Evolutionary conservation across 1,284 basidiomycete genomes (phyloP), one percentile per base, ranked within the genome.

Genomic region (Hypsizygus ulmarius): DNA sequence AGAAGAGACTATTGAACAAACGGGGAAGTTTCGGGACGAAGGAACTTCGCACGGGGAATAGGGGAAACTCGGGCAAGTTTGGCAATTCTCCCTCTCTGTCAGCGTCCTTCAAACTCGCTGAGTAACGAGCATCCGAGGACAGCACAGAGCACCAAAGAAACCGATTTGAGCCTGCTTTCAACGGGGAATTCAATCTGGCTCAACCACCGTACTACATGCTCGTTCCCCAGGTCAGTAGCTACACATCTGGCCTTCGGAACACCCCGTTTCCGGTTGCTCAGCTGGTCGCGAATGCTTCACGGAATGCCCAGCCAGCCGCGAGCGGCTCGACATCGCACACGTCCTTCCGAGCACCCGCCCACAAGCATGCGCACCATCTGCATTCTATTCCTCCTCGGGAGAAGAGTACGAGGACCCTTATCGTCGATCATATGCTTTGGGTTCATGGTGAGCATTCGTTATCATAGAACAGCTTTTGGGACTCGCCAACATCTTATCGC

Each of bases 371-470:
- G 3, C 84, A 87, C 62, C 84, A 87, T 61, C 69, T 87, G 9
- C 84, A 78, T 60, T 82, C 85, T 6, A 88, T 90, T 42, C 87
- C 85, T 11, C 87, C 83, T 7, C 70, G 83, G 46, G 87, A 87
- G 67, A 90, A 87, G 71, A 88, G 82, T 36, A 90, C 84, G 21
- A 73, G 84, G 47, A 91, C 84, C 15, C 73, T 91, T 43, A 90
- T 91, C 55, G 79, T 91, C 49, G 88, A 91, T 65, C 85, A 91
- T 65, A 79, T 89, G 71, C 70, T 90, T 48, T 90, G 85, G 87
- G 84, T 85, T 4, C 89, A 91, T 65, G 74, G 73, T 74, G 40
- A 34, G 71, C 56, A 14, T 18, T 18, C 21, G n/a, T 30, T 34
- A 25, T 21, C 40, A 16, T 12, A 18, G 6, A 25, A 2, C 8